Conservation (phyloP, 192 early-diverging fungal species). For the Coemansia sp. region DNA sequence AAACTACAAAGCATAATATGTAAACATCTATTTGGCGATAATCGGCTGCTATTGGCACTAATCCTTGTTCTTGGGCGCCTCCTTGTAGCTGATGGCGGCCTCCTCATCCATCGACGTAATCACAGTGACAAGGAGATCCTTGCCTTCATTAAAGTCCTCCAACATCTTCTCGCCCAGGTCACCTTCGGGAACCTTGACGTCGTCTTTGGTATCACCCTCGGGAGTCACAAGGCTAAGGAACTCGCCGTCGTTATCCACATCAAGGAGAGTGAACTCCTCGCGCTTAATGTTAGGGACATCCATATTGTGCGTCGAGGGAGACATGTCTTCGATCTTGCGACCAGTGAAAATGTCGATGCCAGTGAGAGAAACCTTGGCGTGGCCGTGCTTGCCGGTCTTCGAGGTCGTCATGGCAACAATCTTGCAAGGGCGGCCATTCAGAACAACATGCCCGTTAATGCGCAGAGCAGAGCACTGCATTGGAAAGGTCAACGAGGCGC, state of each 20-base stretch:
- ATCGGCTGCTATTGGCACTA: not conserved
- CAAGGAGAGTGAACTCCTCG: slow-evolving; percentile 81
- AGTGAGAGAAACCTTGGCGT: slow-evolving; percentile 98
- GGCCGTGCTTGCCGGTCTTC: slow-evolving; percentile 99
- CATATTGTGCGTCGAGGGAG: slow-evolving; percentile 99
- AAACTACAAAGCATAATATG: not conserved
- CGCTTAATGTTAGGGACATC: slow-evolving; percentile 95
- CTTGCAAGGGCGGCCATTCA: slow-evolving; percentile 99
- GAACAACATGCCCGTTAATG: slow-evolving; percentile 97
- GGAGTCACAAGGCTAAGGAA: slow-evolving; percentile 67
- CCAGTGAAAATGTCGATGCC: slow-evolving; percentile 97
- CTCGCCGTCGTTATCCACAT: slow-evolving; percentile 77
- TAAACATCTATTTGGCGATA: not conserved
- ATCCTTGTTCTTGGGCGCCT: slow-evolving; percentile 21
- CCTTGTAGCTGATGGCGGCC: slow-evolving; percentile 79
- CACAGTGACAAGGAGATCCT: slow-evolving; percentile 86
- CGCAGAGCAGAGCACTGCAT: slow-evolving; percentile 99
- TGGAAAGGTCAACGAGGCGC: slow-evolving; percentile 93
- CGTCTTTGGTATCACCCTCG: slow-evolving; percentile 89
- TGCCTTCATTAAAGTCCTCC: slow-evolving; percentile 73
- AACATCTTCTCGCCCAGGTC: slow-evolving; percentile 79
- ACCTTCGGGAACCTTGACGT: slow-evolving; percentile 89
- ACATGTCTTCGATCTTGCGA: slow-evolving; percentile 99
- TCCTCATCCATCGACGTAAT: slow-evolving; percentile 92
- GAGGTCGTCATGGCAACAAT: slow-evolving; percentile 99